These are phyloP conservation scores for Lumnitzera littorea DNA, from an alignment of 345 rosid genomes.

Conservation along the genomic window DNA sequence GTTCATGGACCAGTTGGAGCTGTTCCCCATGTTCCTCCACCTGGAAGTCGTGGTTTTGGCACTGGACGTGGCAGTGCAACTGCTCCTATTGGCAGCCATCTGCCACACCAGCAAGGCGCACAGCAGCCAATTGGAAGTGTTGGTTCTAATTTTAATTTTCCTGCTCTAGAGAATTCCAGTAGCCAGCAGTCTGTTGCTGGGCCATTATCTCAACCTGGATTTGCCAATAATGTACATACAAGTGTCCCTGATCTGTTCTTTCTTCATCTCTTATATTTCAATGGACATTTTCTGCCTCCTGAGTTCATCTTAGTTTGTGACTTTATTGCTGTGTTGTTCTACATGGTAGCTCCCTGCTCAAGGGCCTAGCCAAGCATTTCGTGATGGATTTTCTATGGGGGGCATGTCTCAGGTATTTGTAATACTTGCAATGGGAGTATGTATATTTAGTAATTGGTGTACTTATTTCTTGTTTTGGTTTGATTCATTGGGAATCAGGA, in stretches of 20 bases:
- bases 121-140: slow-evolving; percentile 77
- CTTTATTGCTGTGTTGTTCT: slow-evolving; percentile 11
- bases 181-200: slow-evolving; percentile 94
- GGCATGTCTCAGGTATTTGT: slow-evolving; percentile 89
- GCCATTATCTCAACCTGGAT: slow-evolving; percentile 95
- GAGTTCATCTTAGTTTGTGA: slow-evolving; percentile 3
- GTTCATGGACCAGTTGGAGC: slow-evolving; percentile 93
- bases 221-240: slow-evolving; percentile 50
- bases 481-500: slow-evolving; percentile 41
- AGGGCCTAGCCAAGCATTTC: slow-evolving; percentile 82
- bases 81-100: slow-evolving; percentile 82
- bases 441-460: background rate
- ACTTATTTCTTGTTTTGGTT: background rate
- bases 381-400: slow-evolving; percentile 96
- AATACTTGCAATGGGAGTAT: background rate
- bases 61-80: slow-evolving; percentile 80
- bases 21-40: slow-evolving; percentile 81
- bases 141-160: slow-evolving; percentile 73
- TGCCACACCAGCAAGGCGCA: slow-evolving; percentile 66
- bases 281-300: background rate
- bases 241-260: background rate
- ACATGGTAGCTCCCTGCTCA: slow-evolving; percentile 53
- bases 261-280: background rate
- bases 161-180: slow-evolving; percentile 67
- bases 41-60: slow-evolving; percentile 83